A percentile compares a stretch with the other conserved stretches of the same genome.
Conservation (phyloP, 164 flowering plant species). For the Taxillus chinensis region DNA sequence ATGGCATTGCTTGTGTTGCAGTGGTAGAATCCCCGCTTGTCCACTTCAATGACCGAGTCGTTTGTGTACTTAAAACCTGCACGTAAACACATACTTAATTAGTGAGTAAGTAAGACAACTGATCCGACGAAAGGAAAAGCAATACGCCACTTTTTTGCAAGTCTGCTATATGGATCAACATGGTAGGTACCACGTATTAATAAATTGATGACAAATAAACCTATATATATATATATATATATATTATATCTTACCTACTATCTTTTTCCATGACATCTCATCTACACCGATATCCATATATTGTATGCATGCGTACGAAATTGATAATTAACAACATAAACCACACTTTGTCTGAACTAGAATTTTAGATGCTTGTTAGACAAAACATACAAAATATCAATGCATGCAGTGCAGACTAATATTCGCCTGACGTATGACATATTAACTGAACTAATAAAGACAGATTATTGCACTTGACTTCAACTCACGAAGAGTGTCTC, state of each 20-base stretch:
- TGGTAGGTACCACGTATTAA: background rate
- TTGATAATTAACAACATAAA: too few species aligned
- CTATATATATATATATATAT: background rate
- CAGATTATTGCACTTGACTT: too few species aligned
- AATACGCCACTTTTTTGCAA: background rate
- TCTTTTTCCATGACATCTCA: background rate
- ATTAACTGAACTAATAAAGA: too few species aligned
- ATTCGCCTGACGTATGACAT: too few species aligned
- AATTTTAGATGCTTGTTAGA: too few species aligned
- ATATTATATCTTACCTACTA: background rate
- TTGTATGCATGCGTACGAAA: too few species aligned
- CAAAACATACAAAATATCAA: too few species aligned
- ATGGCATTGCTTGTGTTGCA: background rate
- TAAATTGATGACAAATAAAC: background rate
- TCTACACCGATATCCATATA: too few species aligned
- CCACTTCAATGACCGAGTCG: background rate
- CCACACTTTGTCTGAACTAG: too few species aligned
- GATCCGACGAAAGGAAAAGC: background rate
- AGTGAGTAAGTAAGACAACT: too few species aligned
- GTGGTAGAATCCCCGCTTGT: constrained; percentile 4
- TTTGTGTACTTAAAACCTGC: background rate
- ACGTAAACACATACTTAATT: background rate
- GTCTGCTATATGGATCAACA: background rate
- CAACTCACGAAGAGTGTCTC: constrained; percentile 1
- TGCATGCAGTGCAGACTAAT: too few species aligned